A percentile compares a stretch with the other conserved stretches of the same genome.
These are phyloP conservation scores for Herpotrichia juniperi DNA, from an alignment of 2,329 filamentous ascomycete species.

Conservation along the genomic window DNA sequence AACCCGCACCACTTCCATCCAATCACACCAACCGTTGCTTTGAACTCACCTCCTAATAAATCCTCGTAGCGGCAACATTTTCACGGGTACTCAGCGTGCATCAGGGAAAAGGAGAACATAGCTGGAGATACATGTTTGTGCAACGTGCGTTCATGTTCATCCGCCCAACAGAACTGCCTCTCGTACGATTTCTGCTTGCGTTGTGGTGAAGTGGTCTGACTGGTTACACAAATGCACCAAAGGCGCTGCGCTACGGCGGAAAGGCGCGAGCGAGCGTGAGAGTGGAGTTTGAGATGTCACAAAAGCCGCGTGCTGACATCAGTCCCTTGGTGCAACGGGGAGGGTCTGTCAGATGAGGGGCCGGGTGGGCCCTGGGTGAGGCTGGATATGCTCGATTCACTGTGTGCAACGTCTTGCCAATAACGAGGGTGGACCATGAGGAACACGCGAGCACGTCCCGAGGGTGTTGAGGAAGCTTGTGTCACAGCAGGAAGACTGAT, in stretches of 20 bases:
- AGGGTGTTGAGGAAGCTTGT: too few species aligned
- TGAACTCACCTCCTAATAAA: not conserved
- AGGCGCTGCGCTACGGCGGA: not conserved
- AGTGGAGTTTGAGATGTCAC: constrained; percentile 5
- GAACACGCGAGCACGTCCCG: too few species aligned
- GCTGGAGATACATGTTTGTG: constrained; percentile 6
- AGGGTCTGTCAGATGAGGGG: not conserved
- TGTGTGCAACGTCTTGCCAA: too few species aligned
- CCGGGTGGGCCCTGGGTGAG: too few species aligned
- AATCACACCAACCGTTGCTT: not conserved
- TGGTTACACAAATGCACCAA: constrained; percentile 9
- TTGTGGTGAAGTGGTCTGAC: constrained; percentile 12
- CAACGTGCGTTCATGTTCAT: not conserved
- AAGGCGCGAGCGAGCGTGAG: constrained; percentile 2
- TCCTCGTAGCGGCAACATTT: constrained; percentile 1
- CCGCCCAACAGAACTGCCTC: not conserved
- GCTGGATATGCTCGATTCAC: too few species aligned
- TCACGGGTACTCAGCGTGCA: not conserved
- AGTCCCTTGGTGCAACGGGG: not conserved
- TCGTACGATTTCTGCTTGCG: constrained; percentile 16
- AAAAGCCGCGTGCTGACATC: constrained; percentile 11
- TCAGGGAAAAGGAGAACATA: constrained; percentile 2
- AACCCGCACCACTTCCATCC: not conserved
- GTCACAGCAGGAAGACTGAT: not conserved
- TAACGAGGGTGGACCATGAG: too few species aligned